A percentile compares a stretch with the other conserved stretches of the same genome.
phyloP scores from a whole-genome alignment of 2,329 filamentous ascomycete genomes.

The Arthroderma uncinatum region DNA sequence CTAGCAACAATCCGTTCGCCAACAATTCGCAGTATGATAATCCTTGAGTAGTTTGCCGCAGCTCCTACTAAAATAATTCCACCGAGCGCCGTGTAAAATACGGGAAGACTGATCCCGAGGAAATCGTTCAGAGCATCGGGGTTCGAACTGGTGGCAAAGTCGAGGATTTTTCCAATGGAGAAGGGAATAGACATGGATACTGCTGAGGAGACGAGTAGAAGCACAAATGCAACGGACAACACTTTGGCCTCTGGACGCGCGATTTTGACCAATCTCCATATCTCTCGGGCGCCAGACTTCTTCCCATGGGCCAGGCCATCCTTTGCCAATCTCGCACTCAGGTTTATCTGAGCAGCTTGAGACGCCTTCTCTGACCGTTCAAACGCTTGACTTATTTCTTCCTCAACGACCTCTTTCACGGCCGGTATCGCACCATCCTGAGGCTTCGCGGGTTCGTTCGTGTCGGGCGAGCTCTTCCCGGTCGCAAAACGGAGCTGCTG shows the following conservation, averaged over 20 bases:
- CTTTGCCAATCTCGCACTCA: constrained; percentile 77
- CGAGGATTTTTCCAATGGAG: constrained; percentile 89
- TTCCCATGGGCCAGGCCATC: constrained; percentile 47
- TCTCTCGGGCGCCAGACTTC: constrained; percentile 55
- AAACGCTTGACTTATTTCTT: constrained; percentile 49
- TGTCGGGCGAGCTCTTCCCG: neutral
- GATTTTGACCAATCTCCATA: constrained; percentile 80
- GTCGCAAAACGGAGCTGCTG: neutral
- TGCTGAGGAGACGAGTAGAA: constrained; percentile 77
- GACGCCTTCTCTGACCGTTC: constrained; percentile 70
- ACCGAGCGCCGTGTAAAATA: constrained; percentile 78
- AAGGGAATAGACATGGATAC: constrained; percentile 97
- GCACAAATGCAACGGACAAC: constrained; percentile 66
- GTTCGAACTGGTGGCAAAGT: constrained; percentile 68
- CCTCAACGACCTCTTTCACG: constrained; percentile 15
- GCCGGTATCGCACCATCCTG: neutral
- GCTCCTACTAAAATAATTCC: constrained; percentile 71
- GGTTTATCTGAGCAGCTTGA: constrained; percentile 77
- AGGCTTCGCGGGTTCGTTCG: neutral
- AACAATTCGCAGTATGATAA: constrained; percentile 84
- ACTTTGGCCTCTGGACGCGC: constrained; percentile 72
- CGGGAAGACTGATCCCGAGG: constrained; percentile 71
- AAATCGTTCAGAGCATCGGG: constrained; percentile 54
- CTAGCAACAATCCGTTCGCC: constrained; percentile 89
- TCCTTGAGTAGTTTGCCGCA: constrained; percentile 82